Evolutionary conservation across 1,284 basidiomycete species (phyloP), one percentile per base, ranked within the genome.

Genomic region (Sporisorium graminicola): DNA sequence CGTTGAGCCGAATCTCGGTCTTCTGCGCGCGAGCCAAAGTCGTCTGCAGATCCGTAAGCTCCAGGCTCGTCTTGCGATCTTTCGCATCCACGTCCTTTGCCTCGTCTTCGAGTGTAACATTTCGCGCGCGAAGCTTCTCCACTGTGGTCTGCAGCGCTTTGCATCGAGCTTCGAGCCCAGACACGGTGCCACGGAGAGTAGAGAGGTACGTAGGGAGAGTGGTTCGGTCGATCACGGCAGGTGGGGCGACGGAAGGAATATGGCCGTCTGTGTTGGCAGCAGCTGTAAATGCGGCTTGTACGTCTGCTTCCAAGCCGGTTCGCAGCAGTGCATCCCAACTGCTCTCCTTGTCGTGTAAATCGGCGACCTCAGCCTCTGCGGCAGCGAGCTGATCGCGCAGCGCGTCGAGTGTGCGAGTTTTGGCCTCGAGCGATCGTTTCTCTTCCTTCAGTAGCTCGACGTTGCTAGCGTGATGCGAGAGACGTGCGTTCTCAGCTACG

Each of bases 361-460:
- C 74, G 2, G 60, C 58, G 6, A 86, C 70, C 16, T 74, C 57
- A 14, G 75, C 64, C 35, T 86, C 86, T 2, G 68, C 57, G 9
- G 58, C 49, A 10, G 74, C 63, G 6, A 80, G 61, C 24, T 71
- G 47, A 13, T 69, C 61, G 14, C 79, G 67, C 27, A 82, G 31
- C 35, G 68, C 35, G 8, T 82, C 75, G 40, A 81, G 63, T 0
- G 65, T 67, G 20, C 77, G 58, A 3, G 80, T 18, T 46, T 78
- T 78, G 49, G 63, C 59, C 52, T 84, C 82, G 3, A 84, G 70
- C 26, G 67, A 58, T 4, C 75, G 64, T 60, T 84, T 84, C 51
- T 82, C 73, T 53, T 84, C 83, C 54, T 77, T 80, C 27, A 84
- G 58, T n/a, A 81, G 62, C 57, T 82, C 78, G 18, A 76, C 69